Base-by-base conservation (phyloP, 2,329 filamentous ascomycete genomes). In the Penicillium sp. region DNA sequence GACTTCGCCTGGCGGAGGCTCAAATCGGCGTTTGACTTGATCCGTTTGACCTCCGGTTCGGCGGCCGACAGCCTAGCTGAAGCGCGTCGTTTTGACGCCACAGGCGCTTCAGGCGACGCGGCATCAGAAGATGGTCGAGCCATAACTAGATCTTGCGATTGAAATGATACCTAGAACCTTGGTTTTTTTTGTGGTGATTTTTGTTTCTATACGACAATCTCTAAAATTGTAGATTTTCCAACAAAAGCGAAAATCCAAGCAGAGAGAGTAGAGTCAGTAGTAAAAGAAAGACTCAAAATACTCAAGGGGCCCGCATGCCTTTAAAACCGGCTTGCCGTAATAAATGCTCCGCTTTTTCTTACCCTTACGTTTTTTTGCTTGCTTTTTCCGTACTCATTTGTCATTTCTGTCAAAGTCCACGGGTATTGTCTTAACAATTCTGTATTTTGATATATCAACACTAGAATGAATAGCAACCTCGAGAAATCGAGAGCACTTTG, bases 61-160 rank as follows among this genome's bases (percentile, higher is more conserved):
- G 59, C 58, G 50, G 61, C 58, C 59, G 66, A 69, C 45, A 68
- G 55, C 45, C 65, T 67, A 45, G 64, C 62, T 57, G 70, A 71
- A 57, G 68, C 63, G 66, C 72, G 66, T 62, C 67, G 67, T 59
- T 72, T 72, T 59, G 62, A 61, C 56, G 68, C 64, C 53, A 54
- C 62, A 58, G 69, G 59, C 60, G 68, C 65, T 61, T 62, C 60
- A 56, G 64, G 64, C 48, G 64, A 63, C 52, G 56, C 67, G 65
- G 60, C 66, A 67, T 68, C 68, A 68, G 67, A 69, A 52, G 73
- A 71, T 67, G 68, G 60, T 64, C 69, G 67, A 68, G 70, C 58
- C 73, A 75, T 72, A 18, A 18, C 18, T 18, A 43, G 36, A 53
- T 32, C 44, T 18, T 45, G 47, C 36, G 58, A 52, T 16, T 31